Evolutionary conservation across 352 stramenopile genomes (phyloP).

Genomic region (Hyaloperonospora brassicae): DNA sequence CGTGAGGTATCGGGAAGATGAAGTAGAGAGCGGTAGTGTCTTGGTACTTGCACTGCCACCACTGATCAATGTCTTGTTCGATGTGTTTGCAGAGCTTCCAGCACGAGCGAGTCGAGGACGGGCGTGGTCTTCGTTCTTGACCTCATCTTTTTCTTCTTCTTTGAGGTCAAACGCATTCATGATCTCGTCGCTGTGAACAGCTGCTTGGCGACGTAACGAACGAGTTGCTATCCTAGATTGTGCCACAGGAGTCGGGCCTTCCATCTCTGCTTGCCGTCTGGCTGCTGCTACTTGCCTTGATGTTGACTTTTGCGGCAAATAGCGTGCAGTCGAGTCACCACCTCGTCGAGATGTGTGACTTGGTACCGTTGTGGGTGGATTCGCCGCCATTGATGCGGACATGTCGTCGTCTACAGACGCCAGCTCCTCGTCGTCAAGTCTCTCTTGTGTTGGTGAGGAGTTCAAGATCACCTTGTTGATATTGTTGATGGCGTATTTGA

Average conservation of each 20-base stretch:
- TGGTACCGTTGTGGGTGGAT: constrained; percentile 3
- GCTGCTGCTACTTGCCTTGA: constrained; percentile 12
- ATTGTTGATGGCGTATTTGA: constrained; percentile 74
- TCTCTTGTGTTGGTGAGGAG: constrained; percentile 32
- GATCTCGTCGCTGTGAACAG: constrained; percentile 28
- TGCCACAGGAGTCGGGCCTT: constrained; percentile 9
- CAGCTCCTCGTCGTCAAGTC: constrained; percentile 24
- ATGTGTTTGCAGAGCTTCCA: constrained; percentile 32
- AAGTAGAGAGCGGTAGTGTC: constrained; percentile 41
- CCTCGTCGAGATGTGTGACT: constrained; percentile 8
- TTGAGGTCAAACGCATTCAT: constrained; percentile 11
- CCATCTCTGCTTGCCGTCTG: constrained; percentile 14
- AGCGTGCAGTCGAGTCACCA: constrained; percentile 2
- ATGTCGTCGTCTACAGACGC: constrained; percentile 29
- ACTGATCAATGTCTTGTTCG: constrained; percentile 42
- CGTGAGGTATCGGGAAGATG: constrained; percentile 36
- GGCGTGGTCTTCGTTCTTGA: constrained; percentile 23
- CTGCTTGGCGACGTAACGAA: constrained; percentile 15
- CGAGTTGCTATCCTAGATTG: constrained; percentile 19
- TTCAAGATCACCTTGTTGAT: constrained; percentile 77
- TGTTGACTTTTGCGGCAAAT: constrained; percentile 15
- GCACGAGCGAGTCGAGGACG: constrained; percentile 25
- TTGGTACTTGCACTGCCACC: constrained; percentile 44
- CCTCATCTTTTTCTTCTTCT: constrained; percentile 15
- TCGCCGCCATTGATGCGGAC: constrained; percentile 12